Conservation (phyloP, 805 yeast genomes). For the Cyberlindnera petersonii region DNA sequence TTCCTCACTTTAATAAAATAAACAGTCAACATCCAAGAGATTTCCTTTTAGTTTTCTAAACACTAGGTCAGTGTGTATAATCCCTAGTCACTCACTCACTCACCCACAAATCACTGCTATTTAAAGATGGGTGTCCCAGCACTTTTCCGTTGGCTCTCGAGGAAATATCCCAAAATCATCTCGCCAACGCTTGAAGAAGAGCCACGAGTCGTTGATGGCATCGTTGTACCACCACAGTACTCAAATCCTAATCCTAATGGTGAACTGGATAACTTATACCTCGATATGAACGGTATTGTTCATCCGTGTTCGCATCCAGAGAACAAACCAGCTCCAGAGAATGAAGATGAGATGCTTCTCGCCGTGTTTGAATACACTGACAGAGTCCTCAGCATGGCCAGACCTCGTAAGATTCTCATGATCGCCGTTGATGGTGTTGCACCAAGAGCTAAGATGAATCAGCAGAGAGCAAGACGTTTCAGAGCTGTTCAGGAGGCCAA, state of each 20-base stretch:
- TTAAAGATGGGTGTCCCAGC: constrained; percentile 91
- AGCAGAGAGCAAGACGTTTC: constrained; percentile 93
- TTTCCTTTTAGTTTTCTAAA: no score
- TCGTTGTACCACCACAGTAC: constrained; percentile 61
- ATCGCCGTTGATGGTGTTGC: constrained; percentile 99
- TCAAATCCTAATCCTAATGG: constrained; percentile 88
- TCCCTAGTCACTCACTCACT: no score
- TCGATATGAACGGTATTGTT: constrained; percentile 98
- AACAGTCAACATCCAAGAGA: no score
- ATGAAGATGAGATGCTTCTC: constrained; percentile 94
- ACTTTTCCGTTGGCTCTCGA: constrained; percentile 91
- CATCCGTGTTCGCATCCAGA: constrained; percentile 99
- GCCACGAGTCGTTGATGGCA: constrained; percentile 53
- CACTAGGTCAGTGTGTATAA: no score
- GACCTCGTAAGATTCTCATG: constrained; percentile 88
- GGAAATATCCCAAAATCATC: constrained; percentile 90
- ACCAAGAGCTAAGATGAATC: constrained; percentile 98
- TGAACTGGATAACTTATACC: constrained; percentile 86
- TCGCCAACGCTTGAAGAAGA: constrained; percentile 84
- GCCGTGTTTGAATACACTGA: constrained; percentile 93
- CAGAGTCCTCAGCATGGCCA: constrained; percentile 85
- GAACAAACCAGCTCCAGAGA: constrained; percentile 90
- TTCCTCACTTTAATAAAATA: no score
- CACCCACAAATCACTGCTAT: no score
- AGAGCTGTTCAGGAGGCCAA: constrained; percentile 93